Base-by-base conservation (phyloP, 2,329 filamentous ascomycete species). In the Penicillium sp. region DNA sequence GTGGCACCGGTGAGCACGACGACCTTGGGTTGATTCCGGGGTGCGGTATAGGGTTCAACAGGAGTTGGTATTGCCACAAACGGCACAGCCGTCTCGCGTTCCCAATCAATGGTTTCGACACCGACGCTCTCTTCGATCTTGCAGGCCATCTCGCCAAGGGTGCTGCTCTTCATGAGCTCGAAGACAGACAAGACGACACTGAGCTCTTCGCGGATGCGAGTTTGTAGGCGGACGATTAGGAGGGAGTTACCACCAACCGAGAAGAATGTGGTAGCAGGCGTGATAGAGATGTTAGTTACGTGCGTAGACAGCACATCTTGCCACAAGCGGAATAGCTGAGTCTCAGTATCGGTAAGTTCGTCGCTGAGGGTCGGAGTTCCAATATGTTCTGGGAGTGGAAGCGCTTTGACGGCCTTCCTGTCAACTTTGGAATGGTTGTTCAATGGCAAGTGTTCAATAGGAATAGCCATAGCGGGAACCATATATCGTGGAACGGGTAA, bases 131-230 rank as follows among this genome's bases (percentile, higher is more conserved):
- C 37, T 54, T 65, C 57, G 39, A 79, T 66, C 16, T 60, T 54
- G 4, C 56, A 53, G 1, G 79, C 75, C 78, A 84, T 80, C 1
- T 39, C 44, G 0, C 65, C 63, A 1, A 83, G 68, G 0, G 75
- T 78, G 56, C 68, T 77, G 1, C 64, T 55, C 3, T 71, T 60
- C 44, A 80, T 73, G 0, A 83, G 66, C 0, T 78, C 60, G 1
- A 65, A n/a, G 0, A 83, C 63, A 0, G 63, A 59, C 0, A 80
- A 9, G 1, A 43, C 47, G 6, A 73, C 64, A 0, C 62, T 53
- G 51, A 82, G 77, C 0, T 33, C 33, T 1, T 69, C 50, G 1
- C 62, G 60, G 29, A 84, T 74, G 0, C 54, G 53, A 0, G 61
- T 51, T 52, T 77, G 74, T 0, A 84, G 72, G 16, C 54, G 54